These are phyloP conservation scores for Cylindrodendrum hubeiense DNA, from an alignment of 2,329 filamentous ascomycete species.

Conservation along the genomic window DNA sequence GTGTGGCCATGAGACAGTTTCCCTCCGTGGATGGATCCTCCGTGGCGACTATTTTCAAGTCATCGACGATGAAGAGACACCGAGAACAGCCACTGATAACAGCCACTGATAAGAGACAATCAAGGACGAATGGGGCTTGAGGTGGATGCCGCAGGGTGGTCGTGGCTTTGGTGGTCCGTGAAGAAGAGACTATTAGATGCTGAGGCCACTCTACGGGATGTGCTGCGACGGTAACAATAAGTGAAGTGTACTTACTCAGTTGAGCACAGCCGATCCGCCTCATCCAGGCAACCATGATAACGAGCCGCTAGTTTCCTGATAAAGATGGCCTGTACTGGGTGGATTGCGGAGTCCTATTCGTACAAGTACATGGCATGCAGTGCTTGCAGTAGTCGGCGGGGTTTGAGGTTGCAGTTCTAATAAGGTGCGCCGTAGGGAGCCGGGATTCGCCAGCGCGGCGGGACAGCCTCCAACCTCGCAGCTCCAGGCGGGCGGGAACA, in stretches of 20 bases:
- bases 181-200: background rate
- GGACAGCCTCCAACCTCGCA: background rate
- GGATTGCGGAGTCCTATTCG: background rate
- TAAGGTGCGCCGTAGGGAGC: background rate
- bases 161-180: background rate
- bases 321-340: background rate
- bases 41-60: background rate
- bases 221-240: background rate
- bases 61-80: too few species aligned
- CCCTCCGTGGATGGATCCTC: background rate
- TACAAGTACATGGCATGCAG: too few species aligned
- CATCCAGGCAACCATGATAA: conserved; percentile 8
- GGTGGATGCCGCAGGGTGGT: background rate
- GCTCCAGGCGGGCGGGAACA: background rate
- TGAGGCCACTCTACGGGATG: conserved; percentile 9
- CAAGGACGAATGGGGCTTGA: too few species aligned
- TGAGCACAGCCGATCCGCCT: background rate
- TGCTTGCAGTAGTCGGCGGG: too few species aligned
- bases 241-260: too few species aligned
- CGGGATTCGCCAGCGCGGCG: background rate
- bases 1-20: background rate
- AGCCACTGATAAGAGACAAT: background rate
- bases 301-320: background rate
- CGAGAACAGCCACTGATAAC: too few species aligned
- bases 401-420: background rate